Conservation (phyloP, 2,329 filamentous ascomycete genomes). For the Curvularia sp. region DNA sequence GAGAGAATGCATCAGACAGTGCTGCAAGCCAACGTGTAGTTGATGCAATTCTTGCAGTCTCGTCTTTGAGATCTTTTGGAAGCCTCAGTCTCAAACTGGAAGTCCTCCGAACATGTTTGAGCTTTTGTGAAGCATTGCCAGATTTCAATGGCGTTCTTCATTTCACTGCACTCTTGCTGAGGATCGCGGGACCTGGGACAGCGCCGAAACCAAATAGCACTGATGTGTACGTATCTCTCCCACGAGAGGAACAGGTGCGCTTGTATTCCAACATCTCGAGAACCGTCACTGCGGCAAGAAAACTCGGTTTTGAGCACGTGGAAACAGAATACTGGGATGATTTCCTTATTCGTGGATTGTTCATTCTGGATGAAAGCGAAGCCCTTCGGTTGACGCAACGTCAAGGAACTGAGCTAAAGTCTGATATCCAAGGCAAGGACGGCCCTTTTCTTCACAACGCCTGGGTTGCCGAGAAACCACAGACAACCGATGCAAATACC, state of each 20-base stretch:
- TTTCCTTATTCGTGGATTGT: conserved; percentile 81
- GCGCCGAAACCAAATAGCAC: conserved; percentile 72
- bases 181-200: conserved; percentile 80
- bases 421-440: conserved; percentile 46
- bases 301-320: conserved; percentile 73
- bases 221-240: conserved; percentile 73
- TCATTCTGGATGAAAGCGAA: conserved; percentile 62
- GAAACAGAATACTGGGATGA: conserved; percentile 96
- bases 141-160: conserved; percentile 89
- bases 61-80: conserved; percentile 67
- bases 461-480: conserved; percentile 71
- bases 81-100: conserved; percentile 83
- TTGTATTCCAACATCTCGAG: conserved; percentile 86
- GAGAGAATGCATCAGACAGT: conserved; percentile 15
- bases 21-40: conserved; percentile 50
- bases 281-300: conserved; percentile 77
- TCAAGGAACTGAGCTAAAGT: conserved; percentile 43
- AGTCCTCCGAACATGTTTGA: conserved; percentile 86
- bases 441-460: conserved; percentile 97
- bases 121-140: conserved; percentile 90
- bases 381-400: conserved; percentile 42
- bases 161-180: conserved; percentile 83
- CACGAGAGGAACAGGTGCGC: conserved; percentile 82
- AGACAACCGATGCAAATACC: conserved; percentile 63
- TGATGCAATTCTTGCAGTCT: conserved; percentile 65